Conservation (phyloP, 2,329 filamentous ascomycete species). For the Bisporella sp. region DNA sequence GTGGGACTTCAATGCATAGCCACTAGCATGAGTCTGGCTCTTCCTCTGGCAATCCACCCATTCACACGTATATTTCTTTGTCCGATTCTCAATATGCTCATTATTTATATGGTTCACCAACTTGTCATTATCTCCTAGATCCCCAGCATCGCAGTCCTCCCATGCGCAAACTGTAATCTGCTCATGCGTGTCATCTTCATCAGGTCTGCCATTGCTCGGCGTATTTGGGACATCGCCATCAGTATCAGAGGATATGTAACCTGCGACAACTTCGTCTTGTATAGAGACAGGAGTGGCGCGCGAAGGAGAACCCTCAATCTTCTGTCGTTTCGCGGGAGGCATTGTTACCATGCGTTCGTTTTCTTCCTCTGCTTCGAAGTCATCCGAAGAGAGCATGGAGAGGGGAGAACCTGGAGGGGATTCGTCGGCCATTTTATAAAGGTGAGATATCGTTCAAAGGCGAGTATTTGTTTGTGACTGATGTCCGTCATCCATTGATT, state of each 20-base stretch:
- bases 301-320: slow-evolving; percentile 17
- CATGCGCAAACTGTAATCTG: slow-evolving; percentile 74
- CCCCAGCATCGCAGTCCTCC: slow-evolving; percentile 66
- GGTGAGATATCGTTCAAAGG: too few relatives aligned
- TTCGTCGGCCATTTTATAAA: slow-evolving; percentile 35
- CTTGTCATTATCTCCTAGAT: slow-evolving; percentile 73
- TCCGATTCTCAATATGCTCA: slow-evolving; percentile 85
- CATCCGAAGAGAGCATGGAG: slow-evolving; percentile 57
- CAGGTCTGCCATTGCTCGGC: slow-evolving; percentile 56
- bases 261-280: slow-evolving; percentile 40
- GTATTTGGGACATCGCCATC: slow-evolving; percentile 77
- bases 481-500: too few relatives aligned
- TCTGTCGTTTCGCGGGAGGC: slow-evolving; percentile 28
- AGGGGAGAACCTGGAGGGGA: slow-evolving; percentile 53
- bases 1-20: slow-evolving; percentile 91
- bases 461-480: too few relatives aligned
- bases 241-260: slow-evolving; percentile 83
- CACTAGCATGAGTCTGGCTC: slow-evolving; percentile 86
- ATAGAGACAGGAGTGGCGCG: slow-evolving; percentile 16
- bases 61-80: slow-evolving; percentile 98
- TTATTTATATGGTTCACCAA: slow-evolving; percentile 82
- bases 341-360: slow-evolving; percentile 38
- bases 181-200: slow-evolving; percentile 70
- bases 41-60: slow-evolving; percentile 88
- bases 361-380: slow-evolving; percentile 48